Evolutionary conservation across 306 rosid species (phyloP).

Genomic region (Mimosa bimucronata): DNA sequence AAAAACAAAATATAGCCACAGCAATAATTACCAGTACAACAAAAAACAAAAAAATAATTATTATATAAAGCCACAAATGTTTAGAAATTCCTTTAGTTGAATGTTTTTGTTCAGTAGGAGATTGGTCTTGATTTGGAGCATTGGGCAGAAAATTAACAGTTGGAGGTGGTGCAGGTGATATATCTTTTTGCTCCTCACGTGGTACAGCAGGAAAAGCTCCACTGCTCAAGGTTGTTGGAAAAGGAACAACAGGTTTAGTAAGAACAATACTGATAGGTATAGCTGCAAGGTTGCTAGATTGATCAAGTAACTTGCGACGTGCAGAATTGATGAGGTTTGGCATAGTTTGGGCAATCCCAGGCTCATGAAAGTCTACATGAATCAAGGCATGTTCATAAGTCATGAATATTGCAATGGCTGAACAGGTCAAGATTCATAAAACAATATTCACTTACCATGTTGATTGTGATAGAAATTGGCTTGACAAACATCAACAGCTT

Average conservation of each 20-base stretch:
- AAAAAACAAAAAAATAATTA: constrained; percentile 49
- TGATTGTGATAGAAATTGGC: constrained; percentile 39
- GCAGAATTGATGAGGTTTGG: constrained; percentile 42
- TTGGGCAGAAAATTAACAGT: constrained; percentile 7
- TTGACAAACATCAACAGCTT: constrained; percentile 40
- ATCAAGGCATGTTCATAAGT: constrained; percentile 34
- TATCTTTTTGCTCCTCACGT: constrained; percentile 41
- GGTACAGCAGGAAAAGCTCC: constrained; percentile 84
- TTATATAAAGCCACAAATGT: constrained; percentile 54
- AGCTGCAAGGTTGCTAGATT: constrained; percentile 78
- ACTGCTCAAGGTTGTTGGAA: constrained; percentile 66
- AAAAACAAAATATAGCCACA: constrained; percentile 54
- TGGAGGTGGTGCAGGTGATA: constrained; percentile 43
- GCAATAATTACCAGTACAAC: constrained; percentile 49
- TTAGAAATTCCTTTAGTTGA: constrained; percentile 38
- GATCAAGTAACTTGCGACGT: constrained; percentile 75
- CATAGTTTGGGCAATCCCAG: constrained; percentile 34
- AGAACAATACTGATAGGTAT: constrained; percentile 51
- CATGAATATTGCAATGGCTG: constrained; percentile 22
- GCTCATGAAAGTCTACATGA: constrained; percentile 53
- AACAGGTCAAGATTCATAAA: constrained; percentile 33
- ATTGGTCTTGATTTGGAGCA: not conserved
- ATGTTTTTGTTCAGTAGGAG: constrained; percentile 26
- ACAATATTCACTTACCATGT: constrained; percentile 57
- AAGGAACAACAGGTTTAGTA: constrained; percentile 43